Evolutionary conservation across 1,284 basidiomycete genomes (phyloP), one percentile per base, ranked within the genome.

Genomic region (Ustilago esculenta): DNA sequence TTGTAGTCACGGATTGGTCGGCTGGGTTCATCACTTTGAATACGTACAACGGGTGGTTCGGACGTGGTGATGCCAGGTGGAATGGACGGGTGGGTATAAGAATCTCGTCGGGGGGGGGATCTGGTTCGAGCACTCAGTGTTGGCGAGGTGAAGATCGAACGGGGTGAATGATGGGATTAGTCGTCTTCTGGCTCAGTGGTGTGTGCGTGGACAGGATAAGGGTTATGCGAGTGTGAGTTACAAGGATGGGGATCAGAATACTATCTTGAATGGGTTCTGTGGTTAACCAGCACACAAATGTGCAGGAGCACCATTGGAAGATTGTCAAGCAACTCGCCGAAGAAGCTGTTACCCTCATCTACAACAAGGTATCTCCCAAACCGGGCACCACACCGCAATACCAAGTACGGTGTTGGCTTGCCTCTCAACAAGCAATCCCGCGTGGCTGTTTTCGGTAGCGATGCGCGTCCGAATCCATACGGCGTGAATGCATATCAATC

Each of bases 331-430:
- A 58, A 50, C 36, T 69, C 27, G 65, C 42, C 5, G 49, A 61
- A 41, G 65, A 63, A 20, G 59, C 50, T 7, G 51, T 69, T 14
- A 63, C 65, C n/a, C 51, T 63, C 23, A 51, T 63, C 56, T 51
- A 58, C 47, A 64, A 72, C 59, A 66, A 61, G 48, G 40, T 42
- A 6, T 47, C 53, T 3, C 34, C 49, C 21, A 17, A 54, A 20
- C 85, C 39, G 2, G 49, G 42, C 42, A n/a, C 46, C 41, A n/a
- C 49, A 64, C 43, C 52, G 43, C 47, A 55, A 23, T 32, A 41
- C 51, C 29, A 44, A 49, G n/a, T 54, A 36, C 27, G 39, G 34
- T 18, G 44, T 51, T 14, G 64, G 64, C 44, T 51, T 76, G 10
- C 73, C 73, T n/a, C 44, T 59, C 17, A 35, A 21, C 42, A 60